Evolutionary conservation across 208 protist species (phyloP).

Genomic region (Jaenimonas drosophilae): DNA sequence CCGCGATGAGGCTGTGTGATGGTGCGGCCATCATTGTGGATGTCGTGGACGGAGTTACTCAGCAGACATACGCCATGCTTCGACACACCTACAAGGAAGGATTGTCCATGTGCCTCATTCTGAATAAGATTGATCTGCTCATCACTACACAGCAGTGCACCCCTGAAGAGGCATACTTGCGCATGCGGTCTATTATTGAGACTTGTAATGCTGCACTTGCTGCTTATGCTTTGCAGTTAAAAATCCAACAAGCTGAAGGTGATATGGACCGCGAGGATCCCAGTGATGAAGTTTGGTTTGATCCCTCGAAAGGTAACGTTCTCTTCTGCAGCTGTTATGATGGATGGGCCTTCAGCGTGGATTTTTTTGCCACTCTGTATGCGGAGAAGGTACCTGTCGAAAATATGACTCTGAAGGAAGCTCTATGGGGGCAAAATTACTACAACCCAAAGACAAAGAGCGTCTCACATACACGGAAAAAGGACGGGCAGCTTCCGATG

Average conservation of each 20-base stretch:
- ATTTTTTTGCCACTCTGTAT: slow-evolving; percentile 90
- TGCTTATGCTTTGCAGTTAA: slow-evolving; percentile 71
- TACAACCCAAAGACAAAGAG: slow-evolving; percentile 92
- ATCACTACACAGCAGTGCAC: slow-evolving; percentile 91
- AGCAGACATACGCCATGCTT: slow-evolving; percentile 93
- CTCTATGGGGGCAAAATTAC: slow-evolving; percentile 97
- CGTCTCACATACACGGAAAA: slow-evolving; percentile 53
- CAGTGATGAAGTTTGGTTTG: slow-evolving; percentile 92
- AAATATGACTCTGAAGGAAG: slow-evolving; percentile 46
- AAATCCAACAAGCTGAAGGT: slow-evolving; percentile 74
- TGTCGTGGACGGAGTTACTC: slow-evolving; percentile 97
- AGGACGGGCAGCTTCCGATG: slow-evolving; percentile 80
- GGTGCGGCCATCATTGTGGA: slow-evolving; percentile 98
- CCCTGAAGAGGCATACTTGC: slow-evolving; percentile 85
- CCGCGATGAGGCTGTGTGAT: slow-evolving; percentile 96
- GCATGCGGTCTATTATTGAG: slow-evolving; percentile 92
- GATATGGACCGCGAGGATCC: slow-evolving; percentile 71
- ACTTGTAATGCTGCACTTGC: slow-evolving; percentile 88
- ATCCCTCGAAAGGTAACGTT: slow-evolving; percentile 95
- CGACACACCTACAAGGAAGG: slow-evolving; percentile 94
- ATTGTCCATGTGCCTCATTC: slow-evolving; percentile 93
- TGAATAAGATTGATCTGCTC: slow-evolving; percentile 99
- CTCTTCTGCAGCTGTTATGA: slow-evolving; percentile 95
- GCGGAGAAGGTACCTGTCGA: slow-evolving; percentile 75
- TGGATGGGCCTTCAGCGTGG: slow-evolving; percentile 85